Conservation (phyloP, 2,329 filamentous ascomycete genomes). For the Arthroderma sp. region DNA sequence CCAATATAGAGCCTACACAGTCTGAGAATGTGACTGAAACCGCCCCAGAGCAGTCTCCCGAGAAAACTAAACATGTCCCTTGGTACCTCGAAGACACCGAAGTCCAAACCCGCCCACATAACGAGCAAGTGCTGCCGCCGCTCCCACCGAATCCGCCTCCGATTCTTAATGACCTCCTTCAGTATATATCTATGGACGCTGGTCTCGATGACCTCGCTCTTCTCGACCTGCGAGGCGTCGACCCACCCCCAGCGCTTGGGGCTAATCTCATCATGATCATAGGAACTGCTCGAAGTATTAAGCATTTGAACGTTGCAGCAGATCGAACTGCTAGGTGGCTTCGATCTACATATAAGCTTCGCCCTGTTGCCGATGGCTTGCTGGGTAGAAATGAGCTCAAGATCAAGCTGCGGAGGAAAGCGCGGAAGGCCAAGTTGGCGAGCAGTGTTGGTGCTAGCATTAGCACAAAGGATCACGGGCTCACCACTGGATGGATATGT, state of each 20-base stretch:
- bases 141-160: slow-evolving; percentile 57
- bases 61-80: slow-evolving; percentile 34
- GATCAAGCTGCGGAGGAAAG: slow-evolving; percentile 66
- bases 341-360: slow-evolving; percentile 55
- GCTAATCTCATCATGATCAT: slow-evolving; percentile 86
- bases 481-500: slow-evolving; percentile 91
- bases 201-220: slow-evolving; percentile 71
- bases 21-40: slow-evolving; percentile 1
- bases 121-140: slow-evolving; percentile 46
- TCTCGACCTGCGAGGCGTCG: slow-evolving; percentile 69
- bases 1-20: not conserved
- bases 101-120: slow-evolving; percentile 25
- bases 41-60: not conserved
- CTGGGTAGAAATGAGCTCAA: slow-evolving; percentile 85
- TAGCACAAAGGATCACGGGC: slow-evolving; percentile 61
- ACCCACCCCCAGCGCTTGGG: slow-evolving; percentile 77
- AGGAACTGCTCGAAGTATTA: slow-evolving; percentile 79
- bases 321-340: slow-evolving; percentile 84
- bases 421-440: slow-evolving; percentile 67
- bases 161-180: slow-evolving; percentile 57
- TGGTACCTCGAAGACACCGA: slow-evolving; percentile 77
- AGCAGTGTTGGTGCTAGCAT: slow-evolving; percentile 51
- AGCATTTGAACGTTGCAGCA: slow-evolving; percentile 81
- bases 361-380: slow-evolving; percentile 71
- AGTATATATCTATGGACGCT: slow-evolving; percentile 69